These are phyloP conservation scores for Fusarium goolgardi DNA, from an alignment of 2,329 filamentous ascomycete species.

Conservation along the genomic window DNA sequence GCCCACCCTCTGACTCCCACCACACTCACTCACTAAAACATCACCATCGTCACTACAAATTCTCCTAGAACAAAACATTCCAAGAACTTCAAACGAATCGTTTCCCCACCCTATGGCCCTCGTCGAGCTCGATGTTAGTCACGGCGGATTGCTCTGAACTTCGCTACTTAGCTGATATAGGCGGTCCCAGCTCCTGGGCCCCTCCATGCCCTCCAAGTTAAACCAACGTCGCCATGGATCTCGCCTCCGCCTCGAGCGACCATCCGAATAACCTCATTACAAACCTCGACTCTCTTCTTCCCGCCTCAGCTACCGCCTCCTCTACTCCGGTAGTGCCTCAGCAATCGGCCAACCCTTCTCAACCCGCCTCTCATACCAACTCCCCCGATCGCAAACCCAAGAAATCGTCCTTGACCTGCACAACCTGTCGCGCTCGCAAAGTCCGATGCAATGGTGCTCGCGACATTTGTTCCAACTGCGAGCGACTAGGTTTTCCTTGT, in stretches of 20 bases:
- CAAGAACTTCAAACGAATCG: slow-evolving; percentile 11
- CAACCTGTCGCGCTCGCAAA: slow-evolving; percentile 66
- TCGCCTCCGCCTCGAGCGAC: slow-evolving; percentile 45
- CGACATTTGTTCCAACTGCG: slow-evolving; percentile 67
- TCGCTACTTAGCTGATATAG: slow-evolving; percentile 32
- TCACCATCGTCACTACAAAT: slow-evolving; percentile 27
- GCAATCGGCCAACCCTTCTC: slow-evolving; percentile 33
- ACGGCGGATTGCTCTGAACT: slow-evolving; percentile 35
- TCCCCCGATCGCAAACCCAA: slow-evolving; percentile 54
- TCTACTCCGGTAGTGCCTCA: slow-evolving; percentile 28
- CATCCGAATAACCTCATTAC: slow-evolving; percentile 46
- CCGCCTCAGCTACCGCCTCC: slow-evolving; percentile 14
- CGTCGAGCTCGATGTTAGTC: slow-evolving; percentile 32
- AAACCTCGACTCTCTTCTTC: slow-evolving; percentile 45
- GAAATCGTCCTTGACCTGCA: slow-evolving; percentile 62
- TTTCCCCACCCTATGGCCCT: slow-evolving; percentile 24
- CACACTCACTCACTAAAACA: slow-evolving; percentile 21
- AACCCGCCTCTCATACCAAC: slow-evolving; percentile 42
- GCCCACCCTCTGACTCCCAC: slow-evolving; percentile 31
- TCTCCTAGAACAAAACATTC: slow-evolving; percentile 19
- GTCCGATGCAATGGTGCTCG: slow-evolving; percentile 68
- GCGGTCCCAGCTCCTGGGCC: slow-evolving; percentile 32
- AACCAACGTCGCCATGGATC: slow-evolving; percentile 46
- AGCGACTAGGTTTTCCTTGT: slow-evolving; percentile 67
- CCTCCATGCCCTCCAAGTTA: slow-evolving; percentile 44